phyloP scores from a whole-genome alignment of 2,329 filamentous ascomycete genomes.

The Pyrenochaeta sp. region DNA sequence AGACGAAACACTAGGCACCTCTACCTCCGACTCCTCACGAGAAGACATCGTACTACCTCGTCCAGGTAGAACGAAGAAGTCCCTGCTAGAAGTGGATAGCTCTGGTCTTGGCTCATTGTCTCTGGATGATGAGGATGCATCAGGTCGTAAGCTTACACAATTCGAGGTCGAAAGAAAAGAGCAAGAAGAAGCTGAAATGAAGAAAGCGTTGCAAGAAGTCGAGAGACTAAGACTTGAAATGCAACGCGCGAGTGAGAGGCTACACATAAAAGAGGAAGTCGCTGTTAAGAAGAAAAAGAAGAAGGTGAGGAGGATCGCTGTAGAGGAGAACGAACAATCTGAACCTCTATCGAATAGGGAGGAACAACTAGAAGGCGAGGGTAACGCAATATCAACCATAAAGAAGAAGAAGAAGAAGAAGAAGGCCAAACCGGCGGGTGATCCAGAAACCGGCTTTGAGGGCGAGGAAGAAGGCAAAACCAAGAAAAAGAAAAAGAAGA shows the following conservation, averaged over 20 bases:
- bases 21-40: slow-evolving; percentile 39
- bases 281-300: slow-evolving; percentile 69
- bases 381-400: slow-evolving; percentile 16
- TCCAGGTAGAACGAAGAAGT: slow-evolving; percentile 61
- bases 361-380: slow-evolving; percentile 14
- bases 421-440: slow-evolving; percentile 44
- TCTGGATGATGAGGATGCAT: slow-evolving; percentile 60
- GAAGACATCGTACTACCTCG: slow-evolving; percentile 41
- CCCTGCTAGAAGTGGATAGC: slow-evolving; percentile 84
- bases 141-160: slow-evolving; percentile 35
- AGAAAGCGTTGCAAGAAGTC: slow-evolving; percentile 85
- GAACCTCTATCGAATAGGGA: slow-evolving; percentile 47
- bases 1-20: slow-evolving; percentile 57
- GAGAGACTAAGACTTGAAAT: slow-evolving; percentile 88
- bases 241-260: slow-evolving; percentile 80
- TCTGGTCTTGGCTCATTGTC: slow-evolving; percentile 78
- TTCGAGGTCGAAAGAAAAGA: slow-evolving; percentile 72
- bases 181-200: slow-evolving; percentile 88
- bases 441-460: slow-evolving; percentile 15
- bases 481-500: slow-evolving; percentile 55
- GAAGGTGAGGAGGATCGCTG: slow-evolving; percentile 52
- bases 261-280: slow-evolving; percentile 73
- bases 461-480: slow-evolving; percentile 45
- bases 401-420: slow-evolving; percentile 55
- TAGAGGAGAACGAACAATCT: slow-evolving; percentile 66